These are phyloP conservation scores for Diaporthe sp. DNA, from an alignment of 2,329 filamentous ascomycete genomes.

Conservation along the genomic window DNA sequence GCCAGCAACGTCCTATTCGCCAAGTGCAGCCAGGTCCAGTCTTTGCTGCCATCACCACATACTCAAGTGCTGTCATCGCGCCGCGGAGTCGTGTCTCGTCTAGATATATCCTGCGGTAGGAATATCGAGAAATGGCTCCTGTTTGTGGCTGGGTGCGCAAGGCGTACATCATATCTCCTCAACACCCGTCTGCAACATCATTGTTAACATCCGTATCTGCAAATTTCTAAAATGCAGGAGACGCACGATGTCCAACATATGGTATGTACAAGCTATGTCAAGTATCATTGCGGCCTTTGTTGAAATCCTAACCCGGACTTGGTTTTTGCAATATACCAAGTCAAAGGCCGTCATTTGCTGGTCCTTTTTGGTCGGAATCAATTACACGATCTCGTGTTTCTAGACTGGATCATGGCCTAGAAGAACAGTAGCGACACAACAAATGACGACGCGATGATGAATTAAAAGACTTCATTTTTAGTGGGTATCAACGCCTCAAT, in stretches of 20 bases:
- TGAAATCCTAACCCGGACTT: neutral
- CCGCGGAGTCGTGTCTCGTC: neutral
- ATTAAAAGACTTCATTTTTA: neutral
- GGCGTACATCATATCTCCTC: neutral
- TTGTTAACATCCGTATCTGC: no score
- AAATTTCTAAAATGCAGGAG: no score
- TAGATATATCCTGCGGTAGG: neutral
- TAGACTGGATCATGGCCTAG: neutral
- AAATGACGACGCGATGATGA: rapidly evolving
- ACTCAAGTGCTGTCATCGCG: neutral
- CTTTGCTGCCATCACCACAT: neutral
- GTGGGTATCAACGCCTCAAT: neutral
- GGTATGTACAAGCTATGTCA: neutral
- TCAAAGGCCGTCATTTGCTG: neutral
- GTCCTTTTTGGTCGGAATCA: neutral
- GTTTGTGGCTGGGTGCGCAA: neutral
- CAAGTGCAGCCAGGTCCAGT: neutral
- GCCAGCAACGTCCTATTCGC: no score
- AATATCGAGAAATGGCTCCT: neutral
- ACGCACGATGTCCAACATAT: no score
- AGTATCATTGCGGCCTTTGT: neutral
- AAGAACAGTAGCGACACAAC: neutral
- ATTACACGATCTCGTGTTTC: neutral
- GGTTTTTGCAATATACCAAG: neutral
- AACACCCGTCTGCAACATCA: neutral